Percentiles rank a stretch among this genome's conserved stretches.
These are phyloP conservation scores for Boletus huronensis DNA, from an alignment of 768 basidiomycete genomes.

Conservation along the genomic window DNA sequence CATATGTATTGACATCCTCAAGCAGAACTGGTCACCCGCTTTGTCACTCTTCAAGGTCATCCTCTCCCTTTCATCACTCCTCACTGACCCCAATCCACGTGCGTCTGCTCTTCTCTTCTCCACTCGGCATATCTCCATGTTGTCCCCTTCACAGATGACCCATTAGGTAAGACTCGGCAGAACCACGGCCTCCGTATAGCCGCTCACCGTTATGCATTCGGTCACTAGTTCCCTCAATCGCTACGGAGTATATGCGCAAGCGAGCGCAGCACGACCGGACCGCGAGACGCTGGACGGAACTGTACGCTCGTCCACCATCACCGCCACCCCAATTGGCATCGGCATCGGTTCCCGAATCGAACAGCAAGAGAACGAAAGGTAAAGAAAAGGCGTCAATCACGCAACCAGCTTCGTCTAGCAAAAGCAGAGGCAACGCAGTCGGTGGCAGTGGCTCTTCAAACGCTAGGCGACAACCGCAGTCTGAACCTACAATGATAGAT, in stretches of 20 bases:
- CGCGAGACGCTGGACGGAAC: conserved; percentile 73
- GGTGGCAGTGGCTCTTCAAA: conserved; percentile 14
- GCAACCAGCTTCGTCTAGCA: conserved; percentile 4
- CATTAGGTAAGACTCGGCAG: conserved; percentile 47
- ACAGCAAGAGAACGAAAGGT: conserved; percentile 31
- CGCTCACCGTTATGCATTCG: conserved; percentile 1
- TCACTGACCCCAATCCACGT: conserved; percentile 95
- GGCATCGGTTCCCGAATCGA: conserved; percentile 3
- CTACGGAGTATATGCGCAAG: conserved; percentile 62
- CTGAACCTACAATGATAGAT: conserved; percentile 28
- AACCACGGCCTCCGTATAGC: neutral
- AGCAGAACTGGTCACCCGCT: conserved; percentile 93
- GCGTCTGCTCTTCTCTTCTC: conserved; percentile 29
- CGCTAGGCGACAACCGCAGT: conserved; percentile 12
- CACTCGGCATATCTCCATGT: conserved; percentile 6
- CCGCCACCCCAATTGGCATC: conserved; percentile 17
- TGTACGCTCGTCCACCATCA: conserved; percentile 56
- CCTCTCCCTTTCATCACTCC: conserved; percentile 85
- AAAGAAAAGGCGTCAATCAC: conserved; percentile 30
- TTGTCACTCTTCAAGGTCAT: conserved; percentile 93
- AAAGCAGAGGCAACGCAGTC: neutral
- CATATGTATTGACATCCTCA: conserved; percentile 89
- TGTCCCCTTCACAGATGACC: conserved; percentile 49
- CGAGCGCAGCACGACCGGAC: conserved; percentile 71
- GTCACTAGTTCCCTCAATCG: conserved; percentile 61